Evolutionary conservation across 176 grass and related monocot species (phyloP), one percentile per base, ranked within the genome.

Genomic region (Cocos nucifera): DNA sequence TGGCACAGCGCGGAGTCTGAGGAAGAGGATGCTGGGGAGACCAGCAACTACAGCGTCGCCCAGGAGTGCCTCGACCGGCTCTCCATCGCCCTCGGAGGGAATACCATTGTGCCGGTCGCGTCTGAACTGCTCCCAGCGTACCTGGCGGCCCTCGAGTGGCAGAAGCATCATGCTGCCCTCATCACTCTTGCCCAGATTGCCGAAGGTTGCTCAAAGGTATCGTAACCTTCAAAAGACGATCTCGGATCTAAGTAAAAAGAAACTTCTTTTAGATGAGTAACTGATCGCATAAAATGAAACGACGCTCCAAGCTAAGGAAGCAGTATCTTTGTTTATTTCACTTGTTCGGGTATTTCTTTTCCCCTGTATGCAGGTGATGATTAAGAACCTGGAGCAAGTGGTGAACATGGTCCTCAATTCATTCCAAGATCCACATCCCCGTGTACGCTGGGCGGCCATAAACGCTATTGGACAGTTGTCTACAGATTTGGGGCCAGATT

Each of bases 381-480:
- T 93, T 71, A 93, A 81, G 75, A 98, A 89, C 69, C 63, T 98
- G 73, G 94, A 92, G 61, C 94, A 98, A 60, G 94, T 98, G 8
- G 85, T 98, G 49, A 89, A 61, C 0, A 98, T 98, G 94, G 87
- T 98, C 63, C 64, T 98, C 57, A 86, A 62, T 63, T 84, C 81
- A 22, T 98, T 98, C 64, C 84, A 89, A 69, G 80, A 93, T 60
- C 79, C 74, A 3, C 94, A 98, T 74, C 60, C 94, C 2, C 87
- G 85, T 56, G 94, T 98, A n/a, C 80, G 94, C 17, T 98, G 94
- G 94, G 94, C 94, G 6, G 94, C 88, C 50, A 98, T 98, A 49
- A 98, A 98, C 62, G 82, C 94, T n/a, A 93, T 98, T 4, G 94
- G 94, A 50, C 94, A 98, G 79, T 82, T 98, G 54, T 98, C 94